Percentiles rank a stretch among this genome's conserved stretches.
These are phyloP conservation scores for Aspergillus ochraceus DNA, from an alignment of 2,329 filamentous ascomycete genomes.

Conservation along the genomic window DNA sequence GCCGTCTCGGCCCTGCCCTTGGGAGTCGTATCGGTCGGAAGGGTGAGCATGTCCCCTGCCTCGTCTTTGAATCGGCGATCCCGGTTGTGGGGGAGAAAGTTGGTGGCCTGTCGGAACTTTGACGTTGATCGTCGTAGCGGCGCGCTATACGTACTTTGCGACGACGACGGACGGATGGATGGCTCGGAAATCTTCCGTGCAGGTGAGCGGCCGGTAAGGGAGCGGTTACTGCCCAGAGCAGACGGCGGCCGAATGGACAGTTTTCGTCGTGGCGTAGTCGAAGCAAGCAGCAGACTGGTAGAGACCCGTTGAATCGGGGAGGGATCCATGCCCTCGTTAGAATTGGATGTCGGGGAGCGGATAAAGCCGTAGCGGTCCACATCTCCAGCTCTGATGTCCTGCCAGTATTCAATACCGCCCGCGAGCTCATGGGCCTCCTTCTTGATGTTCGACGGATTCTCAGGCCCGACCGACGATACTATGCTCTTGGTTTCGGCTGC, in stretches of 20 bases:
- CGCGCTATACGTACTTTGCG: conserved; percentile 46
- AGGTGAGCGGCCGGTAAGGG: conserved; percentile 43
- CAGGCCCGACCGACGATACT: conserved; percentile 25
- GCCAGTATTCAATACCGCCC: conserved; percentile 66
- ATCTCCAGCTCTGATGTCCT: conserved; percentile 57
- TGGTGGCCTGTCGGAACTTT: conserved; percentile 53
- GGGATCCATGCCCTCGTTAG: conserved; percentile 33
- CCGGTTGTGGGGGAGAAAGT: conserved; percentile 54
- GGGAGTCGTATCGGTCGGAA: conserved; percentile 54
- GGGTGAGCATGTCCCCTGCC: conserved; percentile 64
- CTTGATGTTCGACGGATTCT: conserved; percentile 40
- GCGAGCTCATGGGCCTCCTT: conserved; percentile 59
- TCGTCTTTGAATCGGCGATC: conserved; percentile 58
- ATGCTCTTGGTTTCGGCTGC: conserved; percentile 29
- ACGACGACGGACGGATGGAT: conserved; percentile 47
- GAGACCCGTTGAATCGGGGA: conserved; percentile 58
- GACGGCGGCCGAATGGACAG: conserved; percentile 53
- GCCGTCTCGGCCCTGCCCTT: conserved; percentile 49
- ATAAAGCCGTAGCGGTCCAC: conserved; percentile 69
- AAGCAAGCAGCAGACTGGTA: conserved; percentile 58
- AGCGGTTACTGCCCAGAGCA: conserved; percentile 45
- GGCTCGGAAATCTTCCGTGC: conserved; percentile 43
- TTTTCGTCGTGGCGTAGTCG: conserved; percentile 56
- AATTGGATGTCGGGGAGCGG: conserved; percentile 27
- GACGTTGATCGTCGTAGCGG: conserved; percentile 43